phyloP scores from a whole-genome alignment of 768 basidiomycete genomes.

The Rubroboletus satanas region DNA sequence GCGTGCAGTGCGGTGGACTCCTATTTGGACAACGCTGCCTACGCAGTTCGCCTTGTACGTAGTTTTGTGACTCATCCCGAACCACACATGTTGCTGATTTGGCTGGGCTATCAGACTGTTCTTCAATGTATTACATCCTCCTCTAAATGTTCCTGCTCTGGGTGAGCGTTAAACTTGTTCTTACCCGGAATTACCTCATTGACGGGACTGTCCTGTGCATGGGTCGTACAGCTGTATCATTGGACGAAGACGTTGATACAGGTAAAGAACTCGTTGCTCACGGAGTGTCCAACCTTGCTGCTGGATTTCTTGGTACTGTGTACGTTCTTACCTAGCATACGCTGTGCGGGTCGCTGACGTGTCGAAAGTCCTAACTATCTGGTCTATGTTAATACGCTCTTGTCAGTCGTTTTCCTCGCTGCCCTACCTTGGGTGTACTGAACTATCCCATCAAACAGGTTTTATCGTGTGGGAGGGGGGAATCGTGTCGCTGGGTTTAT shows the following conservation, averaged over 20 bases:
- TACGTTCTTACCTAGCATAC: constrained; percentile 35
- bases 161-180: constrained; percentile 39
- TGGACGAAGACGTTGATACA: constrained; percentile 86
- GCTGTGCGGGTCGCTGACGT: constrained; percentile 1
- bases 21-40: constrained; percentile 80
- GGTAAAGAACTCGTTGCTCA: constrained; percentile 91
- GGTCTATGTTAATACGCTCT: constrained; percentile 81
- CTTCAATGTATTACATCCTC: constrained; percentile 82
- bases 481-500: constrained; percentile 82
- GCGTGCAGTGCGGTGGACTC: constrained; percentile 51
- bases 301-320: constrained; percentile 80
- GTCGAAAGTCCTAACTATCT: constrained; percentile 70
- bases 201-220: not conserved
- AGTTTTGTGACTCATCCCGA: constrained; percentile 8
- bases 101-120: constrained; percentile 52
- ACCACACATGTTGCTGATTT: constrained; percentile 16
- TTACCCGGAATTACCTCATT: not conserved
- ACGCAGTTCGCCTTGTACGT: constrained; percentile 89
- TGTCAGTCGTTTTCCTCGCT: constrained; percentile 42
- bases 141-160: constrained; percentile 85
- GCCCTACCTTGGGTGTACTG: not conserved
- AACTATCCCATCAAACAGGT: constrained; percentile 35
- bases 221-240: constrained; percentile 65
- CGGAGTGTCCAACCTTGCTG: constrained; percentile 84
- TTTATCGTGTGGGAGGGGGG: constrained; percentile 91